Percentiles rank a stretch among this genome's conserved stretches.
Evolutionary conservation across 768 basidiomycete genomes (phyloP).

Genomic region (Termitomyces titanicus): DNA sequence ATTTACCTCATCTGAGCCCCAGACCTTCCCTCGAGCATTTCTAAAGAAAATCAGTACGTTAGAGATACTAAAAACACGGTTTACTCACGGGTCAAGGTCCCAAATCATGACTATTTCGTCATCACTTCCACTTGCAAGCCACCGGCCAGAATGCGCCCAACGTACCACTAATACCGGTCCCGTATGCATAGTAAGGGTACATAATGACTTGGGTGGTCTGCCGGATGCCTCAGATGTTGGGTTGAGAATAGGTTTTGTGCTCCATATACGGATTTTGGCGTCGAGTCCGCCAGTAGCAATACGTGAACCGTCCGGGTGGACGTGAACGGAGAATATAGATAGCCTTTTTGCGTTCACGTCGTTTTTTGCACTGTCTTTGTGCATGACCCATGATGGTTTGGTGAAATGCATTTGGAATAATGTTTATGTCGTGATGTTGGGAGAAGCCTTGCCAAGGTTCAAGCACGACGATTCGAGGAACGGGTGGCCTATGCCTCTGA

Average conservation of each 20-base stretch:
- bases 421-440: background rate
- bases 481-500: no score
- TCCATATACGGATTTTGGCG: slow-evolving; percentile 96
- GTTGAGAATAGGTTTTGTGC: slow-evolving; percentile 91
- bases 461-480: no score
- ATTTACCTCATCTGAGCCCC: slow-evolving; percentile 94
- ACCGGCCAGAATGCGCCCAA: slow-evolving; percentile 92
- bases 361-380: slow-evolving; percentile 68
- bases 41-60: slow-evolving; percentile 32
- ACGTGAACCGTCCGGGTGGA: slow-evolving; percentile 93
- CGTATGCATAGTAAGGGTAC: slow-evolving; percentile 90
- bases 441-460: no score
- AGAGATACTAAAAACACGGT: slow-evolving; percentile 1
- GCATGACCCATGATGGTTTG: slow-evolving; percentile 85
- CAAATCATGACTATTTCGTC: slow-evolving; percentile 96
- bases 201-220: slow-evolving; percentile 80
- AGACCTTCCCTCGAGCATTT: slow-evolving; percentile 79
- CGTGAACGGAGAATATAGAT: slow-evolving; percentile 89
- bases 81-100: slow-evolving; percentile 91
- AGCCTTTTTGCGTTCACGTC: slow-evolving; percentile 62
- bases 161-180: slow-evolving; percentile 89
- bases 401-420: slow-evolving; percentile 67
- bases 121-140: slow-evolving; percentile 95
- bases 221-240: slow-evolving; percentile 61
- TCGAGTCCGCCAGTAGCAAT: slow-evolving; percentile 98